These are phyloP conservation scores for Scutellaria galericulata DNA, from an alignment of 257 asterid species.

Conservation along the genomic window DNA sequence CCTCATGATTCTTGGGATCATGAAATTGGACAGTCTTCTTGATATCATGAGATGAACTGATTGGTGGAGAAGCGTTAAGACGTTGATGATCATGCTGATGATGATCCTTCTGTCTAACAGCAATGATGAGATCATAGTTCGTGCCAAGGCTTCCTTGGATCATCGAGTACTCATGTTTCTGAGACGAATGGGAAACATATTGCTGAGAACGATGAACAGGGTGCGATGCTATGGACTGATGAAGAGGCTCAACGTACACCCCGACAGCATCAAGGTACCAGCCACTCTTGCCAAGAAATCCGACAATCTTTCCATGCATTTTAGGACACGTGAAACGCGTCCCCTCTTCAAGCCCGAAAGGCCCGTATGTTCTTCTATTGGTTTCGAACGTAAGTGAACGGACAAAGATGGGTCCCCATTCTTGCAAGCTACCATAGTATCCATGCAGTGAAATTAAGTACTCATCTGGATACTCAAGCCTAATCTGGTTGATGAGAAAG, in stretches of 20 bases:
- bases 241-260: constrained; percentile 58
- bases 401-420: constrained; percentile 54
- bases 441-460: constrained; percentile 67
- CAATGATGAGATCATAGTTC: constrained; percentile 64
- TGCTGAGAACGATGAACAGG: constrained; percentile 43
- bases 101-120: constrained; percentile 55
- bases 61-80: constrained; percentile 27
- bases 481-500: constrained; percentile 46
- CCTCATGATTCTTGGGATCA: constrained; percentile 50
- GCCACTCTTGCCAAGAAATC: constrained; percentile 76
- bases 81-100: no score
- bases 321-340: constrained; percentile 60
- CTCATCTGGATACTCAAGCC: constrained; percentile 73
- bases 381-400: constrained; percentile 66
- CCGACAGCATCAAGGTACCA: constrained; percentile 79
- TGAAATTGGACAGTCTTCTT: neutral
- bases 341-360: constrained; percentile 70
- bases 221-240: constrained; percentile 28
- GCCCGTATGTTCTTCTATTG: constrained; percentile 70
- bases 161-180: constrained; percentile 50
- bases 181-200: neutral
- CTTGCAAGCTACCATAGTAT: constrained; percentile 62
- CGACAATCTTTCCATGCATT: constrained; percentile 61
- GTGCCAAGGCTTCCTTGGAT: constrained; percentile 66
- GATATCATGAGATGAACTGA: constrained; percentile 32